A percentile compares a stretch with the other conserved stretches of the same genome.
These are phyloP conservation scores for Pyrenophora seminiperda DNA, from an alignment of 2,329 filamentous ascomycete species.

Conservation along the genomic window DNA sequence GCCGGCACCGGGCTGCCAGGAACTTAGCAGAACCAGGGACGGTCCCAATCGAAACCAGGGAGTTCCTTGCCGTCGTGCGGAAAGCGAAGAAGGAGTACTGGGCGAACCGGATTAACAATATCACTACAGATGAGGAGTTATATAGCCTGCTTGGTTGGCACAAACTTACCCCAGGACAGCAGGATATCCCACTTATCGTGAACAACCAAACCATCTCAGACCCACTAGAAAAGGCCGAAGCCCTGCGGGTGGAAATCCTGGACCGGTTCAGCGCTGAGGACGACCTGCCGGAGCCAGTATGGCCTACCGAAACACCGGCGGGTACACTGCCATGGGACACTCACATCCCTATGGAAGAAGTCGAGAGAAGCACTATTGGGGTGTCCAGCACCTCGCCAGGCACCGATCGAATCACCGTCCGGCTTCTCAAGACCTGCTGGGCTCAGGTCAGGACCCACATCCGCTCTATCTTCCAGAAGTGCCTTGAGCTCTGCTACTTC, in stretches of 20 bases:
- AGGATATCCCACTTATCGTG: constrained; percentile 5
- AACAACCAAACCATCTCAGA: neutral
- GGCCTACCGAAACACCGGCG: too few species aligned
- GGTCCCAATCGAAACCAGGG: neutral
- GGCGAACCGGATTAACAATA: neutral
- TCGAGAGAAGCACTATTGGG: neutral
- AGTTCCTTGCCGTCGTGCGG: neutral
- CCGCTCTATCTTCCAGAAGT: constrained; percentile 1
- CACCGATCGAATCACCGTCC: neutral
- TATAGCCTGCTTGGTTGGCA: constrained; percentile 1
- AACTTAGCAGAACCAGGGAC: neutral
- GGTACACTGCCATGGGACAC: neutral
- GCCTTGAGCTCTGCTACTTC: constrained; percentile 9
- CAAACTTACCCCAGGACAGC: constrained; percentile 3
- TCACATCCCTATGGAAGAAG: constrained; percentile 2
- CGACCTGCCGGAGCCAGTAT: neutral
- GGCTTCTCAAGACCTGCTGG: constrained; percentile 2
- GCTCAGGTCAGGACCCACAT: neutral
- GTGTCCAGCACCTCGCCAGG: constrained; percentile 4
- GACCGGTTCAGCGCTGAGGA: constrained; percentile 1
- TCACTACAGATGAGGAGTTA: neutral
- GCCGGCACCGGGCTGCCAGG: too few species aligned
- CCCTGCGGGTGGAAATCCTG: constrained; percentile 1
- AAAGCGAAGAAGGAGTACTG: constrained; percentile 2
- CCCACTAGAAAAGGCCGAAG: constrained; percentile 5